Evolutionary conservation across 306 rosid genomes (phyloP), one percentile per base, ranked within the genome.

Genomic region (Ziziphus jujuba): DNA sequence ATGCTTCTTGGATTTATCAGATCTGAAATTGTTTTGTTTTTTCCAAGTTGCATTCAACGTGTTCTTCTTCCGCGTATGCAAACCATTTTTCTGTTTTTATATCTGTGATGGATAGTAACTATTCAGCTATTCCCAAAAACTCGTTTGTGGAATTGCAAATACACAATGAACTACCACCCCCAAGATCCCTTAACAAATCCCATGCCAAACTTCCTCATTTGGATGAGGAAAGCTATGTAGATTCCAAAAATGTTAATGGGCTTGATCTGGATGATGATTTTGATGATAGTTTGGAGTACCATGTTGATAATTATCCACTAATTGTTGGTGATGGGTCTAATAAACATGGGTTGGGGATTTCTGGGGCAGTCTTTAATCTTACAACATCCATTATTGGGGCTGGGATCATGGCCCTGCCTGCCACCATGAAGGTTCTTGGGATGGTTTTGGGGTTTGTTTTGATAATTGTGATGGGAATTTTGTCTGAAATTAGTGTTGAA

Each of bases 391-490:
- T 93, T 20, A 87, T 93, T 78, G 99, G 99, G 61, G 97, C 99
- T 2, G 96, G 99, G 81, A 77, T 93, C 35, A 93, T 93, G 99
- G 95, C 97, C 43, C 75, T 93, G 22, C 99, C 99, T 74, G 99
- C 99, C 28, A 81, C 96, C 13, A 93, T 93, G 97, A 93, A 93
- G 73, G 96, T 93, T 78, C 95, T 93, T 40, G 99, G 99, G 6
- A 50, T 93, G 10, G 72, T 75, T 85, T 52, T 82, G 59, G 96
- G 99, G 59, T 71, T 79, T 72, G 51, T 88, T 3, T 67, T 93
- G 82, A 90, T 93, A 1, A 59, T 93, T 61, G 22, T 93, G 63
- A 88, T 93, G 71, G 99, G 99, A 10, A 34, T 93, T 72, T 77
- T 93, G 70, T 93, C 99, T 0, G 90, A 93, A 74, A 61, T 84